Percentiles rank a stretch among this genome's conserved stretches.
Conservation (phyloP, 306 rosid species). For the Medicago arabica region DNA sequence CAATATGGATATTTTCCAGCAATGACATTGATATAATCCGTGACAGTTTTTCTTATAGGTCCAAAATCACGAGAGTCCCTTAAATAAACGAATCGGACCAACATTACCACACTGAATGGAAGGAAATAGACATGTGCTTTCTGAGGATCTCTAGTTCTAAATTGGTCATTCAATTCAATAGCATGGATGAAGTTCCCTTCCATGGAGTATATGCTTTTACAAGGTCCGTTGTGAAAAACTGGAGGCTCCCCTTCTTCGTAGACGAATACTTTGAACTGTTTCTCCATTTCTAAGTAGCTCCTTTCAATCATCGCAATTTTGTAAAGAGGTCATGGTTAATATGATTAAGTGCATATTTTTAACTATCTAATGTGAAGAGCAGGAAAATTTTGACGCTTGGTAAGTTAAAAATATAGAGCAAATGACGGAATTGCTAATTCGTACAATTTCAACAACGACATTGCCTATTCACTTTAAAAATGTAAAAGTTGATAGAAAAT, state of each 20-base stretch:
- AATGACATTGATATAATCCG: conserved; percentile 66
- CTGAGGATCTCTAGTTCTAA: conserved; percentile 67
- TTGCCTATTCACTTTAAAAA: no score
- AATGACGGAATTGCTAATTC: no score
- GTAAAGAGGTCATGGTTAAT: background rate
- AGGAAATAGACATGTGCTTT: conserved; percentile 84
- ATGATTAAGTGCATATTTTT: background rate
- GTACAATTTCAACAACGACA: no score
- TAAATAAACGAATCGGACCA: conserved; percentile 68
- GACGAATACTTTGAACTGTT: conserved; percentile 70
- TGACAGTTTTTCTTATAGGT: conserved; percentile 63
- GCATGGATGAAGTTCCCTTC: conserved; percentile 85
- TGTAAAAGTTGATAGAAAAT: background rate
- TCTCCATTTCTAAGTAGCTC: conserved; percentile 95
- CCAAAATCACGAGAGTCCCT: conserved; percentile 63
- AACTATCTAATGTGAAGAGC: background rate
- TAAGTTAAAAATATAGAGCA: no score
- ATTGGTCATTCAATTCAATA: conserved; percentile 63
- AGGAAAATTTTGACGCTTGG: no score
- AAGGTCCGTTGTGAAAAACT: conserved; percentile 86
- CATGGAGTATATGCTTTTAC: conserved; percentile 86
- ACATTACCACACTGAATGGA: conserved; percentile 76
- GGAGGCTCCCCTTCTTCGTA: conserved; percentile 91
- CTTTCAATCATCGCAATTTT: conserved; percentile 43
- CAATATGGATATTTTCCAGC: conserved; percentile 68